Evolutionary conservation across 2,329 filamentous ascomycete species (phyloP).

Genomic region (Whalleya microplaca): DNA sequence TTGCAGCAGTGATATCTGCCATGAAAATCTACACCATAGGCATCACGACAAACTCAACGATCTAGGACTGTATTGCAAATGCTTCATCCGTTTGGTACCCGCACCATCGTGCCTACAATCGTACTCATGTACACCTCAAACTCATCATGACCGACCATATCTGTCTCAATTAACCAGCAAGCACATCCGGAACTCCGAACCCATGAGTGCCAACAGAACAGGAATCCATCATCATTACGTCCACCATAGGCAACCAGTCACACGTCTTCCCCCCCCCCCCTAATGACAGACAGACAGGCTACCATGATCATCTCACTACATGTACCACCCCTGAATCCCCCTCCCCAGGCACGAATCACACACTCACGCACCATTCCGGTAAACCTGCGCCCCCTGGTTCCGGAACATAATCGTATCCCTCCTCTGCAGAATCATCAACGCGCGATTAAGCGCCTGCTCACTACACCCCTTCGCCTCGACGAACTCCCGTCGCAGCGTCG

Average conservation of each 20-base stretch:
- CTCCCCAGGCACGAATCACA: no score
- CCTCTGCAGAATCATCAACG: conserved; percentile 82
- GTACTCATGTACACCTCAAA: conserved; percentile 4
- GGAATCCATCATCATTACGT: background rate
- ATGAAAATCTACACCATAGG: no score
- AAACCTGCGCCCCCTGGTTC: conserved; percentile 75
- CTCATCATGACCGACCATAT: conserved; percentile 9
- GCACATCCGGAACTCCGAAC: conserved; percentile 24
- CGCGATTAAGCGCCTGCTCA: conserved; percentile 82
- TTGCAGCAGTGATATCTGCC: no score
- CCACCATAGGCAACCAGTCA: background rate
- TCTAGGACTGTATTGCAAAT: no score
- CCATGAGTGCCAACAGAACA: background rate
- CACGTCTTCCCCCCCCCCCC: no score
- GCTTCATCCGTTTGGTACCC: background rate
- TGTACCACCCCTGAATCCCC: background rate
- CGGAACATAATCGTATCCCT: conserved; percentile 85
- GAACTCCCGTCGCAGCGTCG: conserved; percentile 85
- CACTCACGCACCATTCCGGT: conserved; percentile 67
- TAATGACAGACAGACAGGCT: no score
- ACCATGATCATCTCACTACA: no score
- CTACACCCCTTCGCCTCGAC: conserved; percentile 89
- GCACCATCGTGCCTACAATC: conserved; percentile 13
- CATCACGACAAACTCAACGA: no score
- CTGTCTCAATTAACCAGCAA: background rate